These are phyloP conservation scores for Cardiospermum halicacabum DNA, from an alignment of 345 rosid species.

Conservation along the genomic window DNA sequence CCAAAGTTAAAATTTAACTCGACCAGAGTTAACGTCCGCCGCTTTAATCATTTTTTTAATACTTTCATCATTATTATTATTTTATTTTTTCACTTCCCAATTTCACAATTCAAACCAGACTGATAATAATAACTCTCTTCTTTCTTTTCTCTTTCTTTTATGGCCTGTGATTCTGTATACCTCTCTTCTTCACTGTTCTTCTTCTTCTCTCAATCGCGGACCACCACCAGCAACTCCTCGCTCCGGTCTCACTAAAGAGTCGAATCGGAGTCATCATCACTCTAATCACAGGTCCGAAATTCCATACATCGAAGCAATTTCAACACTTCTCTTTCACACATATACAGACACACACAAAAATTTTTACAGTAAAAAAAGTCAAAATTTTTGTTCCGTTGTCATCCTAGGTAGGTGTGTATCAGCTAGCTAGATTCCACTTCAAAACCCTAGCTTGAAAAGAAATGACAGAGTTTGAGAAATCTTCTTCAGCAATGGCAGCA, in stretches of 20 bases:
- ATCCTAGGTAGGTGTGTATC: background rate
- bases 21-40: slow-evolving; percentile 31
- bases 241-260: slow-evolving; percentile 23
- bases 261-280: slow-evolving; percentile 13
- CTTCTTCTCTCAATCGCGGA: slow-evolving; percentile 5
- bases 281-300: slow-evolving; percentile 2
- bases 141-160: background rate
- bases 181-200: background rate
- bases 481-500: slow-evolving; percentile 34
- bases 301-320: background rate
- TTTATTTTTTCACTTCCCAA: background rate
- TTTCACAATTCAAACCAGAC: slow-evolving; percentile 13
- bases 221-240: slow-evolving; percentile 37
- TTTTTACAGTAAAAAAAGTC: no score
- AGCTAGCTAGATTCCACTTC: background rate
- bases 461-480: slow-evolving; percentile 38
- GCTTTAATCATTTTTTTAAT: slow-evolving; percentile 20
- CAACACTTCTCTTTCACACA: background rate
- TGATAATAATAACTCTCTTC: no score
- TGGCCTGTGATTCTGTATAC: background rate
- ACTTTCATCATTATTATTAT: no score
- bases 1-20: slow-evolving; percentile 14
- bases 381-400: slow-evolving; percentile 2
- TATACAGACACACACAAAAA: no score
- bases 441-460: slow-evolving; percentile 10